Base-by-base conservation (phyloP, 2,329 filamentous ascomycete genomes). In the Tolypocladium tundrense region DNA sequence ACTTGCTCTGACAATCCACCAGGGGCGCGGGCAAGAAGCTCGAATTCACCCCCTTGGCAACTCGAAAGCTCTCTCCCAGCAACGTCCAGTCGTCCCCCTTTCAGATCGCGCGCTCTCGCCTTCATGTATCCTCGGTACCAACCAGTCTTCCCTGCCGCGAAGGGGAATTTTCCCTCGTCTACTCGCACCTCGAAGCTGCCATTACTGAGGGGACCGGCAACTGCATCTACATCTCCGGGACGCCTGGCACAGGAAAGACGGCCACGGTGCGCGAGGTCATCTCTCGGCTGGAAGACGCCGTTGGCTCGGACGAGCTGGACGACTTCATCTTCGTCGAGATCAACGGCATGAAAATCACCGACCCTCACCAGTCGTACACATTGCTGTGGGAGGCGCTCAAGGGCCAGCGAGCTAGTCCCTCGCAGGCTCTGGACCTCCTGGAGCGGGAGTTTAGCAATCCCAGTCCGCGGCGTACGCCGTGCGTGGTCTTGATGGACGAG, bases 301-400 rank as follows among this genome's bases (percentile, higher is more conserved):
- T 97, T 1, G 81, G 85, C 53, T 86, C 88, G 9, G 94, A 99
- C 67, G 93, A 97, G 72, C 81, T 99, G 48, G 94, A 99, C 67
- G 93, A 97, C 70, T 99, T 99, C 72, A 96, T 97, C 59, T 99
- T 99, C 65, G 92, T 99, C 61, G 94, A 99, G 72, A 97, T 99
- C 75, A 99, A 99, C 72, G 95, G 94, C 64, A 97, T 99, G 94
- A 99, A 99, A 76, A 92, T 99, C 65, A 96, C 94, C 0, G 94
- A 99, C 70, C 93, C 94, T 0, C 92, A 97, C 68, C 94, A 99
- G 71, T 92, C 94, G 0, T 99, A 99, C 72, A 88, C 90, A 2
- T 76, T 99, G 24, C 81, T 99, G 1, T 99, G 95, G 95, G 91
- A 99, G 75, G 93, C 94, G 0, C 78, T 99, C 60, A 93, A 93